Percentiles rank a stretch among this genome's conserved stretches.
phyloP scores from a whole-genome alignment of 441 rosid species.

The Populus hybrid region DNA sequence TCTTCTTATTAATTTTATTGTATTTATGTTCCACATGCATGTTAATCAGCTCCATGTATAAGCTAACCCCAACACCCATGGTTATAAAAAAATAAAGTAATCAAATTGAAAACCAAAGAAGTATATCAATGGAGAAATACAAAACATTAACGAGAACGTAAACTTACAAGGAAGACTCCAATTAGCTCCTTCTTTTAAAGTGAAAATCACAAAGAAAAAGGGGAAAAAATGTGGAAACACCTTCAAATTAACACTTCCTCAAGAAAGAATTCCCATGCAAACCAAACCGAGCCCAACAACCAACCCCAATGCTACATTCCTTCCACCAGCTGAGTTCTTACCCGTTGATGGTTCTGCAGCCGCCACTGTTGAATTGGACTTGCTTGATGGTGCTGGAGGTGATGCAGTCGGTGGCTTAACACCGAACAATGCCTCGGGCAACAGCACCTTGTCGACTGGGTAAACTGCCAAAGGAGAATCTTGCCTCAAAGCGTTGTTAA shows the following conservation, averaged over 20 bases:
- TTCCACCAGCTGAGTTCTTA: slow-evolving; percentile 20
- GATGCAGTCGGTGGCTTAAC: slow-evolving; percentile 27
- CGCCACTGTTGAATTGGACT: slow-evolving; percentile 5
- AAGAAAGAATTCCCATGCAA: slow-evolving; percentile 41
- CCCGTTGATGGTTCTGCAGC: slow-evolving; percentile 25
- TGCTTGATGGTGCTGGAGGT: slow-evolving; percentile 28
- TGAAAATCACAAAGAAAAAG: not conserved
- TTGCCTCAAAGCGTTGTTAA: slow-evolving; percentile 46
- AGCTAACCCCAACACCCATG: no score
- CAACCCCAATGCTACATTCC: slow-evolving; percentile 32
- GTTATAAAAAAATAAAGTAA: no score
- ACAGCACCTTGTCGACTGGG: slow-evolving; percentile 59
- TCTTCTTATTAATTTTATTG: not conserved
- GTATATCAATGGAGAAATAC: not conserved
- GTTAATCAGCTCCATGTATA: not conserved
- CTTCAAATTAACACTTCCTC: not conserved
- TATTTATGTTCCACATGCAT: not conserved
- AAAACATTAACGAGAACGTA: not conserved
- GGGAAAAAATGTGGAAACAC: not conserved
- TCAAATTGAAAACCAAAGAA: not conserved
- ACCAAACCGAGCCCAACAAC: slow-evolving; percentile 36
- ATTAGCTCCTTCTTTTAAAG: not conserved
- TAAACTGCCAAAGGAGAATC: slow-evolving; percentile 58
- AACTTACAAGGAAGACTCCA: not conserved
- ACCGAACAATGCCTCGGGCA: slow-evolving; percentile 57